Percentiles rank a stretch among this genome's conserved stretches.
These are phyloP conservation scores for Nakazawaea wickerhamii DNA, from an alignment of 805 yeast species.

Conservation along the genomic window DNA sequence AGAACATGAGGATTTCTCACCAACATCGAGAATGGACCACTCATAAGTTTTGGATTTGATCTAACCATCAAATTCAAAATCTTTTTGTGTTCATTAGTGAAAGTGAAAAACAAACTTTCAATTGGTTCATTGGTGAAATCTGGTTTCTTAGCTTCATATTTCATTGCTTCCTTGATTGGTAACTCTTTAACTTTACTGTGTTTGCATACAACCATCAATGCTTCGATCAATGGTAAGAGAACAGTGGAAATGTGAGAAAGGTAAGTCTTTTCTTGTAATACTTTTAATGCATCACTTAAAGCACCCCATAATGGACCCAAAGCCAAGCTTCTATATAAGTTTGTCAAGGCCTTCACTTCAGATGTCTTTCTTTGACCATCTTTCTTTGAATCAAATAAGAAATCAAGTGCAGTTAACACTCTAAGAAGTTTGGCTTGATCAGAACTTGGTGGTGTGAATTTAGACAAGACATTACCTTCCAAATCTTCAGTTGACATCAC, in stretches of 20 bases:
- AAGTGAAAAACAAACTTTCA: slow-evolving; percentile 74
- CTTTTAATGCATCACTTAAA: slow-evolving; percentile 63
- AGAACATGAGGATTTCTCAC: slow-evolving; percentile 83
- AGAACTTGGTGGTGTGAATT: slow-evolving; percentile 74
- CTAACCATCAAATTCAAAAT: slow-evolving; percentile 88
- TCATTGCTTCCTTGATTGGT: slow-evolving; percentile 47
- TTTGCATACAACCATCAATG: slow-evolving; percentile 94
- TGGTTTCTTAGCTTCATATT: slow-evolving; percentile 55
- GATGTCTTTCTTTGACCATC: slow-evolving; percentile 17
- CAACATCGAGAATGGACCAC: slow-evolving; percentile 89
- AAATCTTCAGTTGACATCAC: slow-evolving; percentile 35
- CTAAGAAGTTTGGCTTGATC: slow-evolving; percentile 87
- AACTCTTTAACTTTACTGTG: slow-evolving; percentile 62
- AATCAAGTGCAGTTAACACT: slow-evolving; percentile 82
- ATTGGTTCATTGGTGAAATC: slow-evolving; percentile 73
- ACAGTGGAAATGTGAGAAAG: slow-evolving; percentile 70
- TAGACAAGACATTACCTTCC: slow-evolving; percentile 49
- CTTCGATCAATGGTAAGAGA: slow-evolving; percentile 80
- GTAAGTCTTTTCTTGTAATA: slow-evolving; percentile 52
- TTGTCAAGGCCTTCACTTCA: slow-evolving; percentile 45
- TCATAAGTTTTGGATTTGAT: slow-evolving; percentile 85
- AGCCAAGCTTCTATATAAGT: slow-evolving; percentile 60
- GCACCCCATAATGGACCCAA: slow-evolving; percentile 84
- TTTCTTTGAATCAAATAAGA: slow-evolving; percentile 51
- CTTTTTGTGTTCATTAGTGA: slow-evolving; percentile 84